These are phyloP conservation scores for Eruca vesicaria DNA, from an alignment of 441 rosid genomes.

Conservation along the genomic window DNA sequence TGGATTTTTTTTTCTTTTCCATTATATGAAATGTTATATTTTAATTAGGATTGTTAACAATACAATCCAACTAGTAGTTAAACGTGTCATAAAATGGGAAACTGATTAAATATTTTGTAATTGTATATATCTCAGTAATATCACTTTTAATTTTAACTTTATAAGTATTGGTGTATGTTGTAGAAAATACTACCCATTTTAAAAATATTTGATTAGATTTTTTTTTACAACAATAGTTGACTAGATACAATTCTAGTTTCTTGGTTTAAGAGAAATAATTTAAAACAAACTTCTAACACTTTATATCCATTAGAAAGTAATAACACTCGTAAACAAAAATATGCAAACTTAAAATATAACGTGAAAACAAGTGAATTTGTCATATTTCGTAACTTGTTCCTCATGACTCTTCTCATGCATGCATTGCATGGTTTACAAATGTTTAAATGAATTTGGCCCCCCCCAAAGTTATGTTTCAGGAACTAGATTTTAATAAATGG, in stretches of 20 bases:
- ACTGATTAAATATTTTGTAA: background rate
- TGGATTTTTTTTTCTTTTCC: background rate
- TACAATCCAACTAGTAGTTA: background rate
- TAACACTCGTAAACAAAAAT: background rate
- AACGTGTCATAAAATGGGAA: background rate
- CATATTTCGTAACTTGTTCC: constrained; percentile 19
- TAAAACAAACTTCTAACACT: background rate
- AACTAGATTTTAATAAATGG: background rate
- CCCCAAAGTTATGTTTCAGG: background rate
- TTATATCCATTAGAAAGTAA: background rate
- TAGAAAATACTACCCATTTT: background rate
- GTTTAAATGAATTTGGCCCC: too few relatives aligned
- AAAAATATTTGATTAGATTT: too few relatives aligned
- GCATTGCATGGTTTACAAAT: too few relatives aligned
- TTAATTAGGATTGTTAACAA: background rate
- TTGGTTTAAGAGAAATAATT: too few relatives aligned
- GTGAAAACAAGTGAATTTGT: background rate
- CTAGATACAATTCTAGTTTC: too few relatives aligned
- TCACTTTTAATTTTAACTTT: background rate
- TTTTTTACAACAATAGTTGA: too few relatives aligned
- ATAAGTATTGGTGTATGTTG: background rate
- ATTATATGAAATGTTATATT: background rate
- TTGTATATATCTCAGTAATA: background rate
- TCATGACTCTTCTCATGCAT: constrained; percentile 12
- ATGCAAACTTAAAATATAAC: background rate